These are phyloP conservation scores for Pleurotus salmoneostramineus DNA, from an alignment of 768 basidiomycete species.

Conservation along the genomic window DNA sequence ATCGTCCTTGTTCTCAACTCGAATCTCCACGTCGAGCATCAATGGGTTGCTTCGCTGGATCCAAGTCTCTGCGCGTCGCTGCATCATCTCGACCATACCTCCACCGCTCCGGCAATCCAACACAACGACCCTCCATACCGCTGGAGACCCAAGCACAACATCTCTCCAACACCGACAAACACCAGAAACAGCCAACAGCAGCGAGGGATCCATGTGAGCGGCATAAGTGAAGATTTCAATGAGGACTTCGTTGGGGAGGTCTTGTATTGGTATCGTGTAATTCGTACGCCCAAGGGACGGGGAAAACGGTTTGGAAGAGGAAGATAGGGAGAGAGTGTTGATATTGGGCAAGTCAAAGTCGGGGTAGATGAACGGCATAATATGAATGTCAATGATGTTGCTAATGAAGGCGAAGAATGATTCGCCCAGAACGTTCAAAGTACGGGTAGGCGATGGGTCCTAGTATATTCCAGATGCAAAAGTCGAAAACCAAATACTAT, in stretches of 20 bases:
- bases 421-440: too few species aligned
- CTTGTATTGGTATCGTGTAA: constrained; percentile 14
- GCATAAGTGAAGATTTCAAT: constrained; percentile 54
- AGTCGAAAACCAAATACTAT: too few species aligned
- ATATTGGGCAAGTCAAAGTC: not conserved
- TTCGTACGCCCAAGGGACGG: too few species aligned
- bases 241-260: constrained; percentile 59
- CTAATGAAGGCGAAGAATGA: not conserved
- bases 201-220: constrained; percentile 37
- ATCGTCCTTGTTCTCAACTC: constrained; percentile 20
- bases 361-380: constrained; percentile 4
- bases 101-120: constrained; percentile 35
- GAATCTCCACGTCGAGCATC: constrained; percentile 49
- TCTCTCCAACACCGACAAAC: constrained; percentile 62
- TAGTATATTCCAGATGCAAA: too few species aligned
- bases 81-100: constrained; percentile 32
- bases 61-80: constrained; percentile 51
- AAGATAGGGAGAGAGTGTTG: constrained; percentile 2
- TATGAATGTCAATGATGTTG: not conserved
- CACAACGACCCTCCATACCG: constrained; percentile 56
- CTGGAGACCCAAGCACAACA: constrained; percentile 49
- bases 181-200: constrained; percentile 42
- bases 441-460: too few species aligned
- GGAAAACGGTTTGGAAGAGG: too few species aligned
- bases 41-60: constrained; percentile 48